Evolutionary conservation across 768 basidiomycete species (phyloP), one percentile per base, ranked within the genome.

Genomic region (Podaxis sp.): DNA sequence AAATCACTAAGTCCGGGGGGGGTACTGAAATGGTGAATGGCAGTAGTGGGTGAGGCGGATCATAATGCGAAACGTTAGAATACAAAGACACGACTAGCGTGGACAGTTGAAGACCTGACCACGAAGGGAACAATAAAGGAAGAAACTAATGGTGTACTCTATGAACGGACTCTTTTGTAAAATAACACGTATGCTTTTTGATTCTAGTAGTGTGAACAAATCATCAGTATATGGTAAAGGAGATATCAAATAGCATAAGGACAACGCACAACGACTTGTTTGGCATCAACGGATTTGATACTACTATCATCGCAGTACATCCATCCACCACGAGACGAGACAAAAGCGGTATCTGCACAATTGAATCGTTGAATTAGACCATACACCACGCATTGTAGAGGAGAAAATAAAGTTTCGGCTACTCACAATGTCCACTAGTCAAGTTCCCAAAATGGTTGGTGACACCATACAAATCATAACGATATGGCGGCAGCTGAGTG

Each of bases 381-480:
- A 25, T 33, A 37, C 55, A 54, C 17, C 36, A 27, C 36, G 27
- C 9, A 49, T 56, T 59, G 7, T 46, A 57, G 43, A 29, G 17
- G 19, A 81, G 11, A 27, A 33, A 24, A 13, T 24, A 52, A 19
- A 9, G 24, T n/a, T 19, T 24, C 17, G 49, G 5, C 2, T 36
- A 53, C 94, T 75, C 68, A 97, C 97, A 99, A 75, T 99, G 97
- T 0, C 97, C 97, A 70, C 92, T 93, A 69, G 89, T 94, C 59
- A 99, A 76, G 71, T 88, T 96, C 9, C 97, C 97, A 73, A 88
- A 93, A 76, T 99, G 97, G 73, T 98, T 98, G 62, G 93, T 96
- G 46, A 98, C 95, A 9, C 82, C 96, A 70, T 97, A 98, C 66
- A 98, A 76, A 69, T 99, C 96, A 72, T 98, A 99, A 66, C 79